phyloP scores from a whole-genome alignment of 179 eudicot species.

The Beta macrorhiza region DNA sequence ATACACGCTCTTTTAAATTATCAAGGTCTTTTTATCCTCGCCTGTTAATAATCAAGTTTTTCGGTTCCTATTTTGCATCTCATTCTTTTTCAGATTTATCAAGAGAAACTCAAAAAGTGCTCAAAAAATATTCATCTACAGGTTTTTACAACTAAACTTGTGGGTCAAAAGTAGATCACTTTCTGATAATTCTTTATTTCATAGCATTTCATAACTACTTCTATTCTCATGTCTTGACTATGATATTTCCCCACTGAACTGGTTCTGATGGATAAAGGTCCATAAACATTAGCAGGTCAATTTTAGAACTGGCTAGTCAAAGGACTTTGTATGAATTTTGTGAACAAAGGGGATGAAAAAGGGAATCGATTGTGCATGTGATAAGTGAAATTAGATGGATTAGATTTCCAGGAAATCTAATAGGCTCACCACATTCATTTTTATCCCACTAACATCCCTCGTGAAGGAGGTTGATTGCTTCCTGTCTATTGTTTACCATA shows the following conservation, averaged over 20 bases:
- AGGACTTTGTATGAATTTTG: neutral
- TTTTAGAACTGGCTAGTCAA: neutral
- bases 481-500: neutral
- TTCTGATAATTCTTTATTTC: neutral
- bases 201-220: neutral
- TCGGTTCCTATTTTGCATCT: constrained; percentile 1
- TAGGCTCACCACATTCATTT: neutral
- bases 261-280: neutral
- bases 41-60: neutral
- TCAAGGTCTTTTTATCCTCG: neutral
- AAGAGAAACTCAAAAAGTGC: constrained; percentile 80
- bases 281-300: neutral
- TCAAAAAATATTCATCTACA: constrained; percentile 68
- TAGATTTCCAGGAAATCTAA: neutral
- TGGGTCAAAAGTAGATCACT: constrained; percentile 10
- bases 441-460: neutral
- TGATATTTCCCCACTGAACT: neutral
- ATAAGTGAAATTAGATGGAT: neutral
- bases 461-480: neutral
- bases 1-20: neutral
- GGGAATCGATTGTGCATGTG: too few relatives aligned
- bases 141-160: constrained; percentile 40
- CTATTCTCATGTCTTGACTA: neutral
- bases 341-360: neutral
- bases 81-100: constrained; percentile 58